phyloP scores from a whole-genome alignment of 2,329 filamentous ascomycete genomes.

The Talaromyces sp. region DNA sequence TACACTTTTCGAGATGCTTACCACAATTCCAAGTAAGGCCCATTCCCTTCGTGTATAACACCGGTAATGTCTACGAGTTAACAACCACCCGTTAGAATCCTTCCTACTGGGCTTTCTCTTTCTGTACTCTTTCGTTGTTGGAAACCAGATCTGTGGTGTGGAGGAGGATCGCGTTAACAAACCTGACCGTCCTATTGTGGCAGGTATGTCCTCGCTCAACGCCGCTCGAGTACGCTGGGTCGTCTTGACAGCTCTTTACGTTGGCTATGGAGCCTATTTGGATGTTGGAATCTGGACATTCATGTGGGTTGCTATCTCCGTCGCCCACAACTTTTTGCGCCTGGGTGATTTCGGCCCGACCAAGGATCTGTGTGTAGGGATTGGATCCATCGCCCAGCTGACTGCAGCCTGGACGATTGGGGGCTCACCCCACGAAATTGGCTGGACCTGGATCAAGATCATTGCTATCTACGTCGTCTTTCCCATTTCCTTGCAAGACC shows the following conservation, averaged over 20 bases:
- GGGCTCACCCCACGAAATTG: conserved; percentile 8
- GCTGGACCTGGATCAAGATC: conserved; percentile 12
- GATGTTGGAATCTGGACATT: conserved; percentile 9
- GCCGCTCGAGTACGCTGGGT: conserved; percentile 9
- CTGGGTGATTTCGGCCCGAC: conserved; percentile 12
- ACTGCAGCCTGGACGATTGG: conserved; percentile 11
- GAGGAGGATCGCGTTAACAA: conserved; percentile 11
- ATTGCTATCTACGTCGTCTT: conserved; percentile 9
- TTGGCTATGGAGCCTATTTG: conserved; percentile 8
- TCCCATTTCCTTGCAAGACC: conserved; percentile 9
- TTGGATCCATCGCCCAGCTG: conserved; percentile 9
- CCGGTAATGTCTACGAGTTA: neutral
- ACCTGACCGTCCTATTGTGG: conserved; percentile 10
- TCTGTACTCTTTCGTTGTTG: conserved; percentile 10
- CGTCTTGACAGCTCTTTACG: conserved; percentile 5
- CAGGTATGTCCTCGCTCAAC: conserved; percentile 5
- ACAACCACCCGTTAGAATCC: neutral
- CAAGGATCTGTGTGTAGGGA: conserved; percentile 11
- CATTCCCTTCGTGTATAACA: neutral
- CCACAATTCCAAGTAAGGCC: conserved; percentile 6
- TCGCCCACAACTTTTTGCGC: conserved; percentile 9
- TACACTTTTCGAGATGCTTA: neutral
- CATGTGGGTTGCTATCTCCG: conserved; percentile 9
- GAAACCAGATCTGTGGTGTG: conserved; percentile 10
- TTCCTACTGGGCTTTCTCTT: conserved; percentile 5